phyloP scores from a whole-genome alignment of 1,139 yeast genomes.

The Blastobotrys ciferrii region DNA sequence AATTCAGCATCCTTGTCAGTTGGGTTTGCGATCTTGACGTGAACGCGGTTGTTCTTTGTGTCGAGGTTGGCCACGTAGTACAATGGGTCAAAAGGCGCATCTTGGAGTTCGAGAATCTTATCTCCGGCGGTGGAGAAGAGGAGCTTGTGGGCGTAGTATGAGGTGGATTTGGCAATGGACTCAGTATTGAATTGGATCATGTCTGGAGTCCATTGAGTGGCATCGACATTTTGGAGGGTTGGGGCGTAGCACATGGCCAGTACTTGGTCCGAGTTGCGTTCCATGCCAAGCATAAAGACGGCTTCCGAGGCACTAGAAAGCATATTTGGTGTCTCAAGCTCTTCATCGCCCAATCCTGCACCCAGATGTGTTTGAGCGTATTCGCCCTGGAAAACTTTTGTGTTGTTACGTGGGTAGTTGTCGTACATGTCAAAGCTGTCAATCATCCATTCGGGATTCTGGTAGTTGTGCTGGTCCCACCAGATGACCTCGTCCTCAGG shows the following conservation, averaged over 20 bases:
- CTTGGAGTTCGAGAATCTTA: constrained; percentile 2
- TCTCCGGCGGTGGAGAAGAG: constrained; percentile 6
- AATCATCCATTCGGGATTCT: constrained; percentile 8
- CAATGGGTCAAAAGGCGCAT: constrained; percentile 6
- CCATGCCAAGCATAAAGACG: constrained; percentile 14
- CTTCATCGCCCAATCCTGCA: neutral
- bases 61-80: constrained; percentile 6
- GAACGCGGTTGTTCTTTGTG: constrained; percentile 1
- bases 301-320: constrained; percentile 9
- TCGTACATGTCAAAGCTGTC: constrained; percentile 9
- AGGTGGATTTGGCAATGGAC: constrained; percentile 5
- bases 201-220: constrained; percentile 4
- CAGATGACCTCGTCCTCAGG: constrained; percentile 7
- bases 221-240: constrained; percentile 5
- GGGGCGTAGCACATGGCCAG: constrained; percentile 6
- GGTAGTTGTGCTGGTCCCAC: constrained; percentile 13
- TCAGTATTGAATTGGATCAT: constrained; percentile 3
- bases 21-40: constrained; percentile 14
- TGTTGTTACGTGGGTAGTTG: constrained; percentile 13
- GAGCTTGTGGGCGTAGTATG: constrained; percentile 4
- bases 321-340: constrained; percentile 7
- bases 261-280: constrained; percentile 14
- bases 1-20: constrained; percentile 6
- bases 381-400: constrained; percentile 9
- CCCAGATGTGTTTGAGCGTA: constrained; percentile 2